These are phyloP conservation scores for Penicillium griseofulvum DNA, from an alignment of 2,329 filamentous ascomycete genomes.

Conservation along the genomic window DNA sequence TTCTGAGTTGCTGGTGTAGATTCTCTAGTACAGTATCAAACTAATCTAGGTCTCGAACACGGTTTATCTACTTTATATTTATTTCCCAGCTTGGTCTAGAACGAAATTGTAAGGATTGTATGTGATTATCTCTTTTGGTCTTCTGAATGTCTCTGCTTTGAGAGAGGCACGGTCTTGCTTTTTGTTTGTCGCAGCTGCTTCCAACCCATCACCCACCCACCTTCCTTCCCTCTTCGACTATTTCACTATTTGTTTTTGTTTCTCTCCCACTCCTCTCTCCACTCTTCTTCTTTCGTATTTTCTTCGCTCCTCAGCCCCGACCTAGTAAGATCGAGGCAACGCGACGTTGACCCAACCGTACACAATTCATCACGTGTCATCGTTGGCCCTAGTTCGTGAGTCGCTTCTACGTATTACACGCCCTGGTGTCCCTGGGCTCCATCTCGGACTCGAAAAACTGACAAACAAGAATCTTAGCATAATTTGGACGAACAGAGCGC, in stretches of 20 bases:
- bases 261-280: background rate
- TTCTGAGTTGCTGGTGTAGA: slow-evolving; percentile 13
- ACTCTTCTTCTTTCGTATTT: background rate
- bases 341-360: background rate
- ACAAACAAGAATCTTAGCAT: background rate
- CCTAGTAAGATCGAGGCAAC: background rate
- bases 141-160: background rate
- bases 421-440: background rate
- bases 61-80: background rate
- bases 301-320: background rate
- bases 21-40: background rate
- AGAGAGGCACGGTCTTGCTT: no score
- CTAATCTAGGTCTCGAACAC: background rate
- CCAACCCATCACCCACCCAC: background rate
- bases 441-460: background rate
- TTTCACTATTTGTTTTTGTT: background rate
- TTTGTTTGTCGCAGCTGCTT: background rate
- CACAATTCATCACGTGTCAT: background rate
- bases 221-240: background rate
- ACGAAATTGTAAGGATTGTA: background rate
- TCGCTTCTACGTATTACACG: background rate
- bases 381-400: slow-evolving; percentile 1
- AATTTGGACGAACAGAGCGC: background rate
- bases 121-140: background rate
- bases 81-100: background rate